Evolutionary conservation across 116 monocot genomes (phyloP), one percentile per base, ranked within the genome.

Genomic region (Zostera marina): DNA sequence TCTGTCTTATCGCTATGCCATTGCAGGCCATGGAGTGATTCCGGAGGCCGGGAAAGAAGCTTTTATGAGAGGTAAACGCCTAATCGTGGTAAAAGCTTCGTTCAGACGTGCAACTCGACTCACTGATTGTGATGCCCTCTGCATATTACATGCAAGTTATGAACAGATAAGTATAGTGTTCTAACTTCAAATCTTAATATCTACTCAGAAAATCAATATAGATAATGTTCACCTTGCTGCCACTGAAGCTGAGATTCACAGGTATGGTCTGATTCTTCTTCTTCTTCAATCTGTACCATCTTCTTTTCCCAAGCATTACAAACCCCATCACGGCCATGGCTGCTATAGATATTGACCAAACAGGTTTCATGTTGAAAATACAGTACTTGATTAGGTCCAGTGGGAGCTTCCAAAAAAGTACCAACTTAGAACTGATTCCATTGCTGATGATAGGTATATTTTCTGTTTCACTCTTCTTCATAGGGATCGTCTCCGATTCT

Each of bases 321-420:
- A 84, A 44, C 40, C 81, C 84, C 24, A 90, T 22, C 10, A 90
- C 15, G 0, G 81, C 78, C 2, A 66, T 76, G 32, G 84, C 76
- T 13, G 81, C 26, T 26, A 26, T 19, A 11, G 90, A 68, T 58
- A 90, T 39, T 7, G 72, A 69, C 81, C 81, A 90, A 58, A 81
- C 54, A 19, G 84, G 81, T 56, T 60, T 81, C 23, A 81, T 53
- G 58, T 66, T 70, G 22, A 72, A 74, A 47, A 53, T 62, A 62
- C 47, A 79, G 48, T 71, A 63, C 55, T 73, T 90, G n/a, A 84
- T 40, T 15, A 84, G 20, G 63, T 90, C 84, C 25, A 84, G 11
- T 0, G 90, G 90, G 41, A 79, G 6, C 68, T 78, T 90, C 84
- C 81, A 79, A 81, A 81, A 82, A 11, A 26, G 26, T 26, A 38